phyloP scores from a whole-genome alignment of 495 filamentous ascomycete genomes.

The Aspergillus coremiiformis region DNA sequence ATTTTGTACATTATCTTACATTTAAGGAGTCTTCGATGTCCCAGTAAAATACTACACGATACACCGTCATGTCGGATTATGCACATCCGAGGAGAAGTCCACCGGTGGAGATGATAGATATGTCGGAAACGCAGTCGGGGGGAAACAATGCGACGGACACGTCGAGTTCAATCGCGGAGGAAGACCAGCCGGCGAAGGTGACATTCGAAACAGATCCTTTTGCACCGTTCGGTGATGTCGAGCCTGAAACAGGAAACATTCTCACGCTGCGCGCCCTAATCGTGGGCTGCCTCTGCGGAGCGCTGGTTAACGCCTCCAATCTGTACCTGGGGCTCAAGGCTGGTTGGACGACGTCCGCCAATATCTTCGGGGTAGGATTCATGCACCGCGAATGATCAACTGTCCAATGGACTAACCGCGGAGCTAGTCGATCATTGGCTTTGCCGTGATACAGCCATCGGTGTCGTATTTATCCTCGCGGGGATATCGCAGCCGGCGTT shows the following conservation, averaged over 20 bases:
- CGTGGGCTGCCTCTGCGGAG: slow-evolving; percentile 1
- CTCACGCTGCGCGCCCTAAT: background rate
- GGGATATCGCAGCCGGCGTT: background rate
- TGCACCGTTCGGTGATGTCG: background rate
- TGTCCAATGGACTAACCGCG: background rate
- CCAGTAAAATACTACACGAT: no score
- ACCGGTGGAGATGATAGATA: no score
- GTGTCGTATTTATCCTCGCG: background rate
- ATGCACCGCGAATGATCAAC: background rate
- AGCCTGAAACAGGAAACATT: background rate
- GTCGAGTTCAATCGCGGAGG: no score
- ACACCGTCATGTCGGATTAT: no score
- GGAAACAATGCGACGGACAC: no score
- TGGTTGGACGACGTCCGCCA: slow-evolving; percentile 2
- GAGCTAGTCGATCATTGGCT: slow-evolving; percentile 3
- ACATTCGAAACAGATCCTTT: background rate
- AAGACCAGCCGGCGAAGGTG: no score
- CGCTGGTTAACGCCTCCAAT: slow-evolving; percentile 4
- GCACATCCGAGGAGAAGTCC: no score
- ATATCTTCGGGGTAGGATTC: slow-evolving; percentile 5
- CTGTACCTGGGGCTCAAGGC: slow-evolving; percentile 5
- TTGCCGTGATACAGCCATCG: background rate
- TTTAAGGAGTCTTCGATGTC: no score
- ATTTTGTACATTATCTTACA: no score
- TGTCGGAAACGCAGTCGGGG: no score